These are phyloP conservation scores for Sporothrix schenckii DNA, from an alignment of 2,329 filamentous ascomycete species.

Conservation along the genomic window DNA sequence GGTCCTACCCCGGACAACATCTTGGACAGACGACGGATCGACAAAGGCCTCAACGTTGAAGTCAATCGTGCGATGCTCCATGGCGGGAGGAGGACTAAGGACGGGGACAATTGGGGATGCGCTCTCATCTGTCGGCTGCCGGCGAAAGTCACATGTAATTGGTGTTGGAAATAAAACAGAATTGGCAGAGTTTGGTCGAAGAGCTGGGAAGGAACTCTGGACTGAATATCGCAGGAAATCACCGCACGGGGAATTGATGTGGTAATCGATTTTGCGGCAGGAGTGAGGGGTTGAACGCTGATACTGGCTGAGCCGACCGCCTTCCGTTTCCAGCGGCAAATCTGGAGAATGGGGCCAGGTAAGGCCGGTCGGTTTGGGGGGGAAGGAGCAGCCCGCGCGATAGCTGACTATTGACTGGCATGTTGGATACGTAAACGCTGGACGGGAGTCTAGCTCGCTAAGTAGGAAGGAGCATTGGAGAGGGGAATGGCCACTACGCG, in stretches of 20 bases:
- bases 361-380: neutral
- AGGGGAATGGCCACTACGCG: too few relatives aligned
- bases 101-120: conserved; percentile 25
- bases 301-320: conserved; percentile 17
- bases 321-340: conserved; percentile 26
- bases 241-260: conserved; percentile 6
- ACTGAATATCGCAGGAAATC: neutral
- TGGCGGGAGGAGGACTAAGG: conserved; percentile 25
- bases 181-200: neutral
- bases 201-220: neutral
- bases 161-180: neutral
- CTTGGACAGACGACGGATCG: conserved; percentile 84
- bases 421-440: neutral
- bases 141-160: neutral
- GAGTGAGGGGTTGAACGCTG: conserved; percentile 26
- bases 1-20: conserved; percentile 80
- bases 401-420: conserved; percentile 20
- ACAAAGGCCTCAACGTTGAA: conserved; percentile 94
- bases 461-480: too few relatives aligned
- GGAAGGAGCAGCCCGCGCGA: conserved; percentile 10
- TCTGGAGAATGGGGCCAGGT: conserved; percentile 4
- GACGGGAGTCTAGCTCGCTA: neutral
- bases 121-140: neutral
- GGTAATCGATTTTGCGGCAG: conserved; percentile 17
- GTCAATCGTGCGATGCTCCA: conserved; percentile 64